A percentile compares a stretch with the other conserved stretches of the same genome.
Evolutionary conservation across 805 yeast species (phyloP).

Genomic region (Saccharomycopsis oosterbeekiorum): DNA sequence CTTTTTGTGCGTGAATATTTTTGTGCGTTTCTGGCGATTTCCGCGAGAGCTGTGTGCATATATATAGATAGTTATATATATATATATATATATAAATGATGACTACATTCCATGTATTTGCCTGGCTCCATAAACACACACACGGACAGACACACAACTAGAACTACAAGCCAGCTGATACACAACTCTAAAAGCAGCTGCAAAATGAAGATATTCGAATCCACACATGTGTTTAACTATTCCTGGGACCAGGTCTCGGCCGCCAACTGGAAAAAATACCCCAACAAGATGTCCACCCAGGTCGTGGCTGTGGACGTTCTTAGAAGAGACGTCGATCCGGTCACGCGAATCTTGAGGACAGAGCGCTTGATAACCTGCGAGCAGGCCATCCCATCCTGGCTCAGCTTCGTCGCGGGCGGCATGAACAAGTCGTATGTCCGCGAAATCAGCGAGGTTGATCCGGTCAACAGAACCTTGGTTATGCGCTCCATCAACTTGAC

Average conservation of each 20-base stretch:
- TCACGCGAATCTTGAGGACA: conserved; percentile 49
- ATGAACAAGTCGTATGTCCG: conserved; percentile 69
- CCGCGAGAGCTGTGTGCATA: too few relatives aligned
- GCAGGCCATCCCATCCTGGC: conserved; percentile 81
- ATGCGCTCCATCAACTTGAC: conserved; percentile 85
- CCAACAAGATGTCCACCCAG: conserved; percentile 87
- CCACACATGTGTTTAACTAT: conserved; percentile 62
- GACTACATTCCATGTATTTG: neutral
- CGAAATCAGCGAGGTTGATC: conserved; percentile 80
- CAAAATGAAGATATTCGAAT: conserved; percentile 69
- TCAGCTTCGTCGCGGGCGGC: conserved; percentile 63
- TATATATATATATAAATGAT: neutral
- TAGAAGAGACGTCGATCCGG: conserved; percentile 53
- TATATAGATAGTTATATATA: neutral
- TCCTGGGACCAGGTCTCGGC: conserved; percentile 93
- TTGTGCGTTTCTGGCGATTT: neutral
- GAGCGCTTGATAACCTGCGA: conserved; percentile 85
- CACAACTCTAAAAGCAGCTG: neutral
- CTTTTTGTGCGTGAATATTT: too few relatives aligned
- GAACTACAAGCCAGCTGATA: too few relatives aligned
- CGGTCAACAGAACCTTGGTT: conserved; percentile 49
- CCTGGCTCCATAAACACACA: neutral
- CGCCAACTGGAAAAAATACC: conserved; percentile 95
- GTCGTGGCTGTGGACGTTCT: conserved; percentile 89
- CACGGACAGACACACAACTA: too few relatives aligned